A percentile compares a stretch with the other conserved stretches of the same genome.
Conservation (phyloP, 306 rosid genomes). For the Malus sieversii region DNA sequence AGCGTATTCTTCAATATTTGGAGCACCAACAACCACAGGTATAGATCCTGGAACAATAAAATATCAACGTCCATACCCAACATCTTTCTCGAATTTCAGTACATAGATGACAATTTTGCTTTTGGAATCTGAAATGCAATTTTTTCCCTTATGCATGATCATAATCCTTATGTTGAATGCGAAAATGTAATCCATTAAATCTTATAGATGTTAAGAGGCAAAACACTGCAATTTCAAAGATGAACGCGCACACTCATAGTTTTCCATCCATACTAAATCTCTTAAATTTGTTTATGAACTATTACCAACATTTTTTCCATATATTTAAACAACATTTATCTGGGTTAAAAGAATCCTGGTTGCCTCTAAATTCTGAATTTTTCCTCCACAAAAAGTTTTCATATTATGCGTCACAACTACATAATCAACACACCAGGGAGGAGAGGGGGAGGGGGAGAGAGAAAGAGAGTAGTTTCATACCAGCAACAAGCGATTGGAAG, state of each 20-base stretch:
- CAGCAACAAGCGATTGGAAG: constrained; percentile 98
- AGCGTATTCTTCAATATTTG: constrained; percentile 83
- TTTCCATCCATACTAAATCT: background rate
- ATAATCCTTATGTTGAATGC: background rate
- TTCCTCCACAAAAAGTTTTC: background rate
- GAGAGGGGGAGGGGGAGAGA: background rate
- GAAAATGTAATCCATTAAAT: background rate
- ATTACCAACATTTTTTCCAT: background rate
- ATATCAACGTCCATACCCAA: constrained; percentile 17
- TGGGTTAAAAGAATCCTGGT: background rate
- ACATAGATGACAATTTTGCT: background rate
- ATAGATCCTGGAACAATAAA: constrained; percentile 47
- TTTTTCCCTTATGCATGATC: background rate
- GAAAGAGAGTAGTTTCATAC: constrained; percentile 40
- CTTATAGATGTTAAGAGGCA: background rate
- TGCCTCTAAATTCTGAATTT: background rate
- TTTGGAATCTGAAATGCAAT: background rate
- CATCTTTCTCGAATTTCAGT: background rate
- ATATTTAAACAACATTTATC: background rate
- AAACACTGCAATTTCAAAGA: background rate
- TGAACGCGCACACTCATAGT: background rate
- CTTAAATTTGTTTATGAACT: background rate
- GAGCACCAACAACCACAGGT: constrained; percentile 93
- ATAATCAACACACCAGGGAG: background rate
- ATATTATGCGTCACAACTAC: background rate